These are phyloP conservation scores for Xanthoconium stramineum DNA, from an alignment of 768 basidiomycete genomes.

Conservation along the genomic window DNA sequence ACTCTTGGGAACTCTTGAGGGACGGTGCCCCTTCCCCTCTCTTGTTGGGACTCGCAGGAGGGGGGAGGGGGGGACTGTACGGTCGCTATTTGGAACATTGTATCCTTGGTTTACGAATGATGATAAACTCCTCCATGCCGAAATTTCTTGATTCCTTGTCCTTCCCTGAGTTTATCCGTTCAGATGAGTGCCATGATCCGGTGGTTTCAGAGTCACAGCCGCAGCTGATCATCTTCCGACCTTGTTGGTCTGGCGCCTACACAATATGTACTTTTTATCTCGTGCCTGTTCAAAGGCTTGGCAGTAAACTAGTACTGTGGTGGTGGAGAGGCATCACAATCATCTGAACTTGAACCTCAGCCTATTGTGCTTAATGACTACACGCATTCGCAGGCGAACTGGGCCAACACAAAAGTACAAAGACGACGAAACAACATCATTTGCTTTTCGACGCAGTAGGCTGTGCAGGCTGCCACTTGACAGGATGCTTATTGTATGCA, in stretches of 20 bases:
- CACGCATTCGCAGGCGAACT: too few relatives aligned
- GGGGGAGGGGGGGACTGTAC: slow-evolving; percentile 21
- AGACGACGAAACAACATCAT: neutral
- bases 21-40: slow-evolving; percentile 16
- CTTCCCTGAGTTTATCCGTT: neutral
- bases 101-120: slow-evolving; percentile 21
- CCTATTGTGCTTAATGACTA: too few relatives aligned
- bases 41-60: slow-evolving; percentile 24
- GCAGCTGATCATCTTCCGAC: too few relatives aligned
- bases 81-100: slow-evolving; percentile 22
- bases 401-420: neutral
- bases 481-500: slow-evolving; percentile 28
- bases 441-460: slow-evolving; percentile 19
- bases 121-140: too few relatives aligned
- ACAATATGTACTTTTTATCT: too few relatives aligned
- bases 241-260: too few relatives aligned
- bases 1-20: slow-evolving; percentile 23
- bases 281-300: too few relatives aligned
- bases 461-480: slow-evolving; percentile 25
- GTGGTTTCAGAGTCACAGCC: too few relatives aligned
- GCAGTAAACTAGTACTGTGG: too few relatives aligned
- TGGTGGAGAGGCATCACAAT: too few relatives aligned
- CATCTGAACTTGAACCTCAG: too few relatives aligned
- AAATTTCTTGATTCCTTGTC: neutral
- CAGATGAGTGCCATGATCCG: neutral